Base-by-base conservation (phyloP, 148 eudicot genomes). In the Talinum fruticosum region DNA sequence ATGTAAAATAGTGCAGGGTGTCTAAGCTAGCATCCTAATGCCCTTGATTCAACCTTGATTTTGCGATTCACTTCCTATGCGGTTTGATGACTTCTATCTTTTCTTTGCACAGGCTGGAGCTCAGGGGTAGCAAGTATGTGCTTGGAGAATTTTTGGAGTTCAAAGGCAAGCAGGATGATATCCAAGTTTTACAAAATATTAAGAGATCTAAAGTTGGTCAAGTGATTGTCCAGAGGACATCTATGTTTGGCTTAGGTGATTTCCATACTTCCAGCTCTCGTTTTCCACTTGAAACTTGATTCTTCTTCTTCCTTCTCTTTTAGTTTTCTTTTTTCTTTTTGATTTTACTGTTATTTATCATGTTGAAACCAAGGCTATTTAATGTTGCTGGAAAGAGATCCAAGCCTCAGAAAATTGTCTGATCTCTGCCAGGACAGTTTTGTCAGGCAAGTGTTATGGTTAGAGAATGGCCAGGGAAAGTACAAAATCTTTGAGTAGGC, bases 201-300 rank as follows among this genome's bases (percentile, higher is more conserved):
- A 93, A 81, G 83, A 87, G 99, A 84, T 95, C 99, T 41, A 95
- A 95, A 90, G 90, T 95, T 75, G 82, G 88, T 62, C 93, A 78
- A 35, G 28, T 95, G 80, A 74, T 81, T 57, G 84, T 95, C 81
- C 97, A 93, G 79, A 93, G 88, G 83, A 87, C 91, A 29, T 90
- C 97, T 81, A 89, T 91, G 90, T 90, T 95, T 85, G 97, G 99
- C 83, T 83, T 95, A 71, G 97, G 99, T 95, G 80, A 82, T 53
- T 10, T 47, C 29, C 57, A 57, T 59, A n/a, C 49, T 51, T 67
- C 30, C 38, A 26, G 38, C 44, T 23, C 68, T 67, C 44, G 16
- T 67, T 26, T 5, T 10, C 26, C 35, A 45, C 21, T n/a, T 66
- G 65, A 16, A 47, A 45, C 21, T n/a, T 66, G 65, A 16, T 30